Conservation (phyloP, 352 stramenopile genomes). For the Albugo laibachii region DNA sequence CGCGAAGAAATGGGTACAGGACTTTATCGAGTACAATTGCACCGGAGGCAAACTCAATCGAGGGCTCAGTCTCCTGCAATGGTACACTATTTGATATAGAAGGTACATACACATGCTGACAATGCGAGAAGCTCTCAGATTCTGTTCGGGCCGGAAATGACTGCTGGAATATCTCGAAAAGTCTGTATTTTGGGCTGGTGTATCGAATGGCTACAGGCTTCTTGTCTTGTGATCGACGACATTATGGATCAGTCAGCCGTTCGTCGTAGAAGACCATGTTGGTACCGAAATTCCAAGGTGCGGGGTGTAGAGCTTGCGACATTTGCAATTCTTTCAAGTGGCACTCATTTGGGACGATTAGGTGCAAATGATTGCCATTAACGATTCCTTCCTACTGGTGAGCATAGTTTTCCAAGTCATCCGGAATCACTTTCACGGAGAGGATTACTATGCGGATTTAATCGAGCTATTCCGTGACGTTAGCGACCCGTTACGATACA, state of each 20-base stretch:
- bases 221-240: constrained; percentile 97
- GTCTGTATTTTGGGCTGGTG: constrained; percentile 93
- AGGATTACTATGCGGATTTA: constrained; percentile 81
- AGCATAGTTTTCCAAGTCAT: constrained; percentile 81
- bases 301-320: too few species aligned
- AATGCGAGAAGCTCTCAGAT: too few species aligned
- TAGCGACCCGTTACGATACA: constrained; percentile 1
- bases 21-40: constrained; percentile 92
- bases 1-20: constrained; percentile 48
- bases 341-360: too few species aligned
- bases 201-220: constrained; percentile 98
- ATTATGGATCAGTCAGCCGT: constrained; percentile 96
- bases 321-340: too few species aligned
- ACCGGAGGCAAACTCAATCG: constrained; percentile 96
- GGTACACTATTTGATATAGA: constrained; percentile 12
- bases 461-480: constrained; percentile 90
- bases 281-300: constrained; percentile 84
- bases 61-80: constrained; percentile 90
- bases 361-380: constrained; percentile 88
- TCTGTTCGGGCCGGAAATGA: constrained; percentile 9
- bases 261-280: constrained; percentile 92
- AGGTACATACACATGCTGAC: too few species aligned
- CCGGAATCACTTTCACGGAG: constrained; percentile 71
- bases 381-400: constrained; percentile 93
- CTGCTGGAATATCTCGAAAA: constrained; percentile 47